phyloP scores from a whole-genome alignment of 2,329 filamentous ascomycete genomes.

The Chaetomium strumarium region DNA sequence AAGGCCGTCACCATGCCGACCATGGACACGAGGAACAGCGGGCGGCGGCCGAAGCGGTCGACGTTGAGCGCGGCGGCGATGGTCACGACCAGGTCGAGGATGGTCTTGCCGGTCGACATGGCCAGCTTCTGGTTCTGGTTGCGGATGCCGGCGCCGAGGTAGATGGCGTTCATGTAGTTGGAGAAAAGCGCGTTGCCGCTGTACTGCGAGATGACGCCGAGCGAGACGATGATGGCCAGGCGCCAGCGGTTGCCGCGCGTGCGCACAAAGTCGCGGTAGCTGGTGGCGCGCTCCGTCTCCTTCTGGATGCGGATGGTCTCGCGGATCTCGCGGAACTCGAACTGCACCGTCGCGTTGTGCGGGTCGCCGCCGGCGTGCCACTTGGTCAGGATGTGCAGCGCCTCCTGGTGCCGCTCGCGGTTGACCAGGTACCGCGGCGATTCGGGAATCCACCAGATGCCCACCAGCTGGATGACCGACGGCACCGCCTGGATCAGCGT shows the following conservation, averaged over 20 bases:
- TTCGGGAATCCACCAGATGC: conserved; percentile 64
- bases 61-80: conserved; percentile 47
- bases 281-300: conserved; percentile 40
- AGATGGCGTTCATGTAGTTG: conserved; percentile 52
- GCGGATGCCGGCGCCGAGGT: conserved; percentile 47
- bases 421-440: conserved; percentile 60
- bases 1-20: conserved; percentile 44
- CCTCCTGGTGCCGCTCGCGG: conserved; percentile 58
- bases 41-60: conserved; percentile 50
- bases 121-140: conserved; percentile 40
- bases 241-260: conserved; percentile 49
- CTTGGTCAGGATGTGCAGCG: conserved; percentile 53
- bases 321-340: conserved; percentile 61
- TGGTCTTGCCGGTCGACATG: conserved; percentile 44
- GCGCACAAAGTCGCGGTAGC: conserved; percentile 48
- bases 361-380: conserved; percentile 58
- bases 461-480: conserved; percentile 55
- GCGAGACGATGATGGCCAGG: background rate
- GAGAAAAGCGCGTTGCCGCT: conserved; percentile 55
- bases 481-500: conserved; percentile 59
- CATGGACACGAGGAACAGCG: conserved; percentile 46
- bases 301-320: conserved; percentile 56
- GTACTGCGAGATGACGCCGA: conserved; percentile 50
- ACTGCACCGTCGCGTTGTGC: conserved; percentile 56
- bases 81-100: conserved; percentile 47